Evolutionary conservation across 1,284 basidiomycete species (phyloP).

Genomic region (Wolfiporia cocos): DNA sequence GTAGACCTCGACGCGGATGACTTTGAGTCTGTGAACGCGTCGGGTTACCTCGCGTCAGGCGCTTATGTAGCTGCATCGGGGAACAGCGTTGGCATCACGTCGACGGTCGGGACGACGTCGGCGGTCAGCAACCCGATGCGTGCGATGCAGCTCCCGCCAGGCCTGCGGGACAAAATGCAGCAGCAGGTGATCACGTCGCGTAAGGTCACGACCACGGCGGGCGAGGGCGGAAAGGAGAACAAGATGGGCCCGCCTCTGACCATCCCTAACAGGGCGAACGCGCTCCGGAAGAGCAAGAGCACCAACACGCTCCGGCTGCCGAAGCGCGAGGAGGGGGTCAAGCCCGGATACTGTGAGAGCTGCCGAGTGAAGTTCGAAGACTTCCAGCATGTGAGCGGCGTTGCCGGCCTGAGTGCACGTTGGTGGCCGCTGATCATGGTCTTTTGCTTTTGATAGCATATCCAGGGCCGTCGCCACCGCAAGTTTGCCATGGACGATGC

Average conservation of each 20-base stretch:
- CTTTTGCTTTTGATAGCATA: conserved; percentile 53
- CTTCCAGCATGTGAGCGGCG: conserved; percentile 67
- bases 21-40: conserved; percentile 54
- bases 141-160: conserved; percentile 42
- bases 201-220: conserved; percentile 32
- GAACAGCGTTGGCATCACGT: conserved; percentile 91
- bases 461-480: conserved; percentile 71
- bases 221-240: conserved; percentile 23
- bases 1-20: conserved; percentile 36
- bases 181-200: conserved; percentile 61
- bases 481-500: conserved; percentile 79
- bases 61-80: conserved; percentile 86
- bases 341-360: conserved; percentile 98
- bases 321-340: conserved; percentile 78
- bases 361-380: conserved; percentile 90
- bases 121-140: conserved; percentile 46
- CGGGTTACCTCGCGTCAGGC: conserved; percentile 60
- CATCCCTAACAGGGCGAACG: conserved; percentile 44
- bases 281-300: conserved; percentile 70
- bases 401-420: neutral
- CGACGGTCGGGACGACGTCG: conserved; percentile 83
- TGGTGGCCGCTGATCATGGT: conserved; percentile 2
- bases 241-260: conserved; percentile 62
- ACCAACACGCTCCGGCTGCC: conserved; percentile 71
- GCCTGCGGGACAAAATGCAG: conserved; percentile 51